Evolutionary conservation across 1,284 basidiomycete species (phyloP).

Genomic region (Cutaneotrichosporon spelunceum): DNA sequence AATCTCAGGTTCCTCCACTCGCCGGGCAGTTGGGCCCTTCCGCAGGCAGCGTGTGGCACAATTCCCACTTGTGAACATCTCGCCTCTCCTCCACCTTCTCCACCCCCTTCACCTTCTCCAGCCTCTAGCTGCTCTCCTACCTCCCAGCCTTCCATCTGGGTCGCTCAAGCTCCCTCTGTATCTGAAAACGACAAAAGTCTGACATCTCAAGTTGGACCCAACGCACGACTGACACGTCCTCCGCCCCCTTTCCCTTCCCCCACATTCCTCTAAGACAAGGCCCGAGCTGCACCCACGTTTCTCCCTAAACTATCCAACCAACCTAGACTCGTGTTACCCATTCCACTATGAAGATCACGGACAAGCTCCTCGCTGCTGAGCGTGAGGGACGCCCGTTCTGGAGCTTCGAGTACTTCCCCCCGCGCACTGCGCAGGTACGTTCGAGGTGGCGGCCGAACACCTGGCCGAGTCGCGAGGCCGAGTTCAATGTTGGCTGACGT

Average conservation of each 20-base stretch:
- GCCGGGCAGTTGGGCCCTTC: no score
- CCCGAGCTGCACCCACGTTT: slow-evolving; percentile 9
- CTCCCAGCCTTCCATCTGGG: neutral
- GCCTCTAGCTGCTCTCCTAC: neutral
- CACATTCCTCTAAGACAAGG: neutral
- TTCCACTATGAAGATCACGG: slow-evolving; percentile 75
- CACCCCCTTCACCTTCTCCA: neutral
- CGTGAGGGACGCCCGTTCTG: slow-evolving; percentile 84
- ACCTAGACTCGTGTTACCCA: neutral
- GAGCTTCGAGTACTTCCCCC: slow-evolving; percentile 97
- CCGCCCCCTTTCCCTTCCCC: neutral
- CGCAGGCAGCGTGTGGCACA: neutral
- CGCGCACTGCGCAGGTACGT: slow-evolving; percentile 80
- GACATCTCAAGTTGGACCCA: neutral
- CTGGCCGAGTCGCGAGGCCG: neutral
- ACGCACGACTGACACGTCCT: neutral
- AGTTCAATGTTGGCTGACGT: slow-evolving; percentile 20
- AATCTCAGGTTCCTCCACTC: no score
- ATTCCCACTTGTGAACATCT: neutral
- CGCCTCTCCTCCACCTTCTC: neutral
- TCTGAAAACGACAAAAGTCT: neutral
- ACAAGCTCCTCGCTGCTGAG: slow-evolving; percentile 77
- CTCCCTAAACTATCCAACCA: neutral
- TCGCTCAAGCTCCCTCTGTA: neutral
- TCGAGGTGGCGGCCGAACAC: neutral